Evolutionary conservation across 1,284 basidiomycete genomes (phyloP), one percentile per base, ranked within the genome.

Genomic region (Cutaneotrichosporon sp.): DNA sequence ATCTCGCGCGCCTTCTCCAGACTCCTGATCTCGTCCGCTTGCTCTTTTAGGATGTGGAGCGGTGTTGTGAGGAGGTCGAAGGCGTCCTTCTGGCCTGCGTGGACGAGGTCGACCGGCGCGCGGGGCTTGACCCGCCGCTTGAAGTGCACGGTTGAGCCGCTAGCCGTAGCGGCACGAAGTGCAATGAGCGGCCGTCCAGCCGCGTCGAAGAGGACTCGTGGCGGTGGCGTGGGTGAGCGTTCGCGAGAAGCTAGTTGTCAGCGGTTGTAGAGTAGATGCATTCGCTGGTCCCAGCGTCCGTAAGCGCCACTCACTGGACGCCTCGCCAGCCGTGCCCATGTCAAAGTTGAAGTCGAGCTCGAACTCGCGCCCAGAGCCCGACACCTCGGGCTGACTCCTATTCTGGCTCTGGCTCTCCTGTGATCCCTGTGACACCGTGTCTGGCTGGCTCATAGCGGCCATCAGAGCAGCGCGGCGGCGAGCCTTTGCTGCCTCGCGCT

Each of bases 11-110:
- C 66, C 51, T 61, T 62, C 51, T 68, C 65, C n/a, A 54, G 55
- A 29, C 61, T 62, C 50, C 60, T 67, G 42, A 70, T 59, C 50
- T 73, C 70, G 26, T 72, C 66, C 3, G 74, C 68, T 51, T 75
- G 67, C 10, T 52, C 55, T 34, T 71, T 42, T 7, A 75, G 57
- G 20, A 61, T 54, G 51, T 75, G 71, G 22, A 74, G 60, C 14
- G 74, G 72, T 42, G 65, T 59, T 4, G 63, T 59, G 12, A 73
- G 57, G n/a, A 72, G 56, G 46, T 65, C 54, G 7, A 56, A 41
- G 27, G 37, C 14, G 25, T 49, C 33, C 20, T 39, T 45, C 26
- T n/a, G 51, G 27, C 27, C 32, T 27, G 41, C 35, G 43, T 52
- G 49, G n/a, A 33, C 43, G 27, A 32, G 20, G 34, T 49, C 55